Conservation (phyloP, 495 filamentous ascomycete genomes). For the Daldinia loculata region DNA sequence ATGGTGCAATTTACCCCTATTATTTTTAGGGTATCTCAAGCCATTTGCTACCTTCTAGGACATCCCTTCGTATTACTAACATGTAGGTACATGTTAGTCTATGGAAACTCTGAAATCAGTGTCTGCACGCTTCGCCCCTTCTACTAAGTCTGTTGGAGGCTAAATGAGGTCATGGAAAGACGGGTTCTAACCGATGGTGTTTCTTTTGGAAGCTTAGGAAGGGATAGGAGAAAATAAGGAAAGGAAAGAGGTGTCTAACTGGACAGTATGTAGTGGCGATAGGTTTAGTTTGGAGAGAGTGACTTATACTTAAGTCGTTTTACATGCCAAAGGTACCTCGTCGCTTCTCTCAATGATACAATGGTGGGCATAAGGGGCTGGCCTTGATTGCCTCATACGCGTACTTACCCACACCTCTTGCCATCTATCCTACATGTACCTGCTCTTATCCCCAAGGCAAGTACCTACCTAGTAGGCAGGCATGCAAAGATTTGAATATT, state of each 20-base stretch:
- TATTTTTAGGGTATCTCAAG: no score
- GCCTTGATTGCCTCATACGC: neutral
- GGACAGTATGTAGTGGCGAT: neutral
- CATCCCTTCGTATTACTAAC: no score
- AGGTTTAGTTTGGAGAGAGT: neutral
- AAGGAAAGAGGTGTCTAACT: neutral
- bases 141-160: neutral
- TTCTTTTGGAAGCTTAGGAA: neutral
- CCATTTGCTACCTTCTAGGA: no score
- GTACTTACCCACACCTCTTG: constrained; percentile 4
- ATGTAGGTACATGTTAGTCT: no score
- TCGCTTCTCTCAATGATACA: neutral
- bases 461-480: neutral
- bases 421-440: neutral
- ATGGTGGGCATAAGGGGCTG: neutral
- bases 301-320: neutral
- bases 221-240: neutral
- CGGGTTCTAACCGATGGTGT: neutral
- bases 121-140: no score
- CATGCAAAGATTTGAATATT: neutral
- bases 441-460: neutral
- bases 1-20: no score
- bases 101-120: no score
- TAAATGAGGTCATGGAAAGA: neutral
- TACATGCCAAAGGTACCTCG: neutral